Evolutionary conservation across 768 basidiomycete genomes (phyloP).

Genomic region (Mycena metata): DNA sequence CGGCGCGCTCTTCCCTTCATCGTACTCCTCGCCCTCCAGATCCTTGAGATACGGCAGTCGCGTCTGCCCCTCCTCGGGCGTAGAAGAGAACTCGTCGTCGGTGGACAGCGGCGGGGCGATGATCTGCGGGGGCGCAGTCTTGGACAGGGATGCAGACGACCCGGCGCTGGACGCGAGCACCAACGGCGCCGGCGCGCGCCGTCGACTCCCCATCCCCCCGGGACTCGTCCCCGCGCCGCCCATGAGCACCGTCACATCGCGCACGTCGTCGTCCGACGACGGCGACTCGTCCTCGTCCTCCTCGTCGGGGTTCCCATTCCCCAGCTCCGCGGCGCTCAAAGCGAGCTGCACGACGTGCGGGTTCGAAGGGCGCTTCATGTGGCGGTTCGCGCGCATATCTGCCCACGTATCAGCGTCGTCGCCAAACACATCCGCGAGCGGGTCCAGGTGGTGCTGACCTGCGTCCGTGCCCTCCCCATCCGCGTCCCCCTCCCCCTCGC

Average conservation of each 20-base stretch:
- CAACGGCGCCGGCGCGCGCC: slow-evolving; percentile 32
- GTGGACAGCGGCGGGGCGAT: background rate
- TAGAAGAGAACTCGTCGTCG: too few relatives aligned
- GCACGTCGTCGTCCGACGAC: slow-evolving; percentile 40
- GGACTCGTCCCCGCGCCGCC: too few relatives aligned
- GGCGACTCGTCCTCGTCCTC: slow-evolving; percentile 55
- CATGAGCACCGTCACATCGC: slow-evolving; percentile 43
- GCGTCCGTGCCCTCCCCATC: slow-evolving; percentile 49
- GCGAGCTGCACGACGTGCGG: slow-evolving; percentile 68
- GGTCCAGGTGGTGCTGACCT: slow-evolving; percentile 56
- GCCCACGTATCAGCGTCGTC: slow-evolving; percentile 76
- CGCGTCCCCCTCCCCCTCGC: slow-evolving; percentile 49
- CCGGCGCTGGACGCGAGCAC: slow-evolving; percentile 21
- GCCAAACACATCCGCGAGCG: slow-evolving; percentile 73
- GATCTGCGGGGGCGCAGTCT: background rate
- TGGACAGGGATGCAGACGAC: background rate
- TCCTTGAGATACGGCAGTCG: slow-evolving; percentile 31
- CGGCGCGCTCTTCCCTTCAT: slow-evolving; percentile 44
- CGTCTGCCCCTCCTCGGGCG: background rate
- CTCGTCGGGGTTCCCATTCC: slow-evolving; percentile 50
- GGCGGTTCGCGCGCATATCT: slow-evolving; percentile 57
- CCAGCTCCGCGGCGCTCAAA: slow-evolving; percentile 59
- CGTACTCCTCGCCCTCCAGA: background rate
- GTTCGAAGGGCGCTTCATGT: slow-evolving; percentile 48
- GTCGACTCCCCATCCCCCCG: slow-evolving; percentile 42